Conservation (phyloP, 768 basidiomycete genomes). For the Amanita rimosa region DNA sequence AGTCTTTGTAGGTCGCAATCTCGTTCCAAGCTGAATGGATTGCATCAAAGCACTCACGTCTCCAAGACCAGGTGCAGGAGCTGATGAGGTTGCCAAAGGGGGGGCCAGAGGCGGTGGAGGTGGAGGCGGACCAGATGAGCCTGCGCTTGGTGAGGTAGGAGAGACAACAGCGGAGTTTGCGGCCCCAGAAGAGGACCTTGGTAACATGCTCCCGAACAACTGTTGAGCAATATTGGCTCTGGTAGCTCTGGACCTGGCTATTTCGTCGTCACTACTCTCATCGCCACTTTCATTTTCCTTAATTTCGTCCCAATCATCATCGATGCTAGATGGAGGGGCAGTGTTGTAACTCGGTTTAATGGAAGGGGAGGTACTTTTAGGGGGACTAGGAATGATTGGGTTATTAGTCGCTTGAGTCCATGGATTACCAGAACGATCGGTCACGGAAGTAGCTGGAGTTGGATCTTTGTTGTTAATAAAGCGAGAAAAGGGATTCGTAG, state of each 20-base stretch:
- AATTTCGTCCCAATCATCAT: conserved; percentile 80
- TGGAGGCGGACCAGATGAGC: conserved; percentile 21
- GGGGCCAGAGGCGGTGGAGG: conserved; percentile 20
- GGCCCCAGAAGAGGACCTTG: conserved; percentile 48
- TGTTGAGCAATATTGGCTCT: conserved; percentile 66
- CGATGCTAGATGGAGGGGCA: conserved; percentile 31
- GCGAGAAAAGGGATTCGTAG: conserved; percentile 76
- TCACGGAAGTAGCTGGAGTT: conserved; percentile 20
- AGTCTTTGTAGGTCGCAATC: conserved; percentile 66
- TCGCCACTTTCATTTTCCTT: conserved; percentile 58
- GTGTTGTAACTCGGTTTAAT: conserved; percentile 51
- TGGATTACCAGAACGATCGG: conserved; percentile 55
- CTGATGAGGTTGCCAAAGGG: conserved; percentile 12
- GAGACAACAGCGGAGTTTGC: conserved; percentile 31
- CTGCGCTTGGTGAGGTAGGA: conserved; percentile 18
- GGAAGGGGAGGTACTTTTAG: conserved; percentile 43
- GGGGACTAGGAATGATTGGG: conserved; percentile 24
- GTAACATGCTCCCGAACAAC: conserved; percentile 67
- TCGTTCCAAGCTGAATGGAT: conserved; percentile 70
- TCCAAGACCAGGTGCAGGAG: conserved; percentile 25
- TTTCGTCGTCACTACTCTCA: conserved; percentile 74
- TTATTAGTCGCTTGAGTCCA: conserved; percentile 36
- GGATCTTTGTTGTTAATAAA: conserved; percentile 38
- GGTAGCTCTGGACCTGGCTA: conserved; percentile 48
- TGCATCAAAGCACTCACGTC: conserved; percentile 58